Base-by-base conservation (phyloP, 306 rosid genomes). In the Lupinus albus region DNA sequence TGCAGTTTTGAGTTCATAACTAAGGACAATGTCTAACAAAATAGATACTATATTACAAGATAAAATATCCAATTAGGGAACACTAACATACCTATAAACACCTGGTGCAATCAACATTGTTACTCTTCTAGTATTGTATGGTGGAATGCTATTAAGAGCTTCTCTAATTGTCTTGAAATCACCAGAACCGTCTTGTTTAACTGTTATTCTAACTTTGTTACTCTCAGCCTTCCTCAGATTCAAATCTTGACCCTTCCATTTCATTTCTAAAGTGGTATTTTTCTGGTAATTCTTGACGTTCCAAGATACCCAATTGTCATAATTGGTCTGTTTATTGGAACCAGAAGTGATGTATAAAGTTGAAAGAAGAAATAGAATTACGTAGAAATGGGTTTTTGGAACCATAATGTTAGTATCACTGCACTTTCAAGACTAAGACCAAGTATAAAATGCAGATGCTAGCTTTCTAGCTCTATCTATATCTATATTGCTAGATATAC, bases 51-150 rank as follows among this genome's bases (percentile, higher is more conserved):
- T 3, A 25, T 25, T 25, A 25, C 30, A 25, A 3, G 4, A 25
- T 25, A 25, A 25, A 25, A 25, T 25, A 25, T 49, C 15, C 39
- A 78, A 59, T 57, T 81, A 4, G 87, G 75, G 11, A 84, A 16
- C 92, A 90, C 57, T 21, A 1, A 36, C 11, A 0, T 80, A 86
- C 92, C 93, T 84, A 53, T 85, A 89, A 66, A 78, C 50, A n/a
- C 96, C 96, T 0, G 84, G 86, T 21, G 76, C 72, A 17, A 89
- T 83, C 4, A 21, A 47, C 68, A 87, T 30, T 16, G 71, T 45
- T 33, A 85, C 76, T 80, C 96, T 89, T 45, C 71, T 76, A 6
- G 58, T 75, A 65, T 87, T 87, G 32, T 33, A 60, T 0, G 48
- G 72, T 2, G 86, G 84, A 63, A 89, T 83, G 87, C 80, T 73